Evolutionary conservation across 169 alveolate species (phyloP).

Genomic region (Babesia caballi): DNA sequence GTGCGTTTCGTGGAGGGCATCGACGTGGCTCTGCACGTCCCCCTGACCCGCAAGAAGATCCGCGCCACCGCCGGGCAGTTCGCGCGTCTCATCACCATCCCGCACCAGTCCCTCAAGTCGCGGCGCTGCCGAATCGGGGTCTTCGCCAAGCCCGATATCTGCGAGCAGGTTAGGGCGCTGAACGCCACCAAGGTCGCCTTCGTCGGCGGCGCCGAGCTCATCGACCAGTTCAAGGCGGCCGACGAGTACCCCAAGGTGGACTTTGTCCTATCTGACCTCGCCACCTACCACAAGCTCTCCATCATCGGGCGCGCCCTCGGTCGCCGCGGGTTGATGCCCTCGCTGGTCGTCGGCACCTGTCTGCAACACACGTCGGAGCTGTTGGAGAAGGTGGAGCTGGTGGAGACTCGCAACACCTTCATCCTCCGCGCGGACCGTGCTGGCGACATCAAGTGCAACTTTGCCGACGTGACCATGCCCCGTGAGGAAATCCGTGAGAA

Average conservation of each 20-base stretch:
- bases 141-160: slow-evolving; percentile 41
- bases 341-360: slow-evolving; percentile 68
- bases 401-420: slow-evolving; percentile 46
- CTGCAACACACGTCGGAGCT: slow-evolving; percentile 53
- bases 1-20: slow-evolving; percentile 55
- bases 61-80: slow-evolving; percentile 57
- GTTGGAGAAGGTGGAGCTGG: slow-evolving; percentile 20
- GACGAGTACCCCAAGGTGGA: slow-evolving; percentile 66
- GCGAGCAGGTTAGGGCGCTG: slow-evolving; percentile 32
- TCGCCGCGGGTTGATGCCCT: slow-evolving; percentile 75
- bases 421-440: slow-evolving; percentile 67
- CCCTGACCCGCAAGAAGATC: slow-evolving; percentile 40
- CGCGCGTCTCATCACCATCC: slow-evolving; percentile 54
- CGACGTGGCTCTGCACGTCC: slow-evolving; percentile 61
- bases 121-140: slow-evolving; percentile 50
- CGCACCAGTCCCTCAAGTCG: slow-evolving; percentile 63
- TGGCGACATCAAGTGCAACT: slow-evolving; percentile 74
- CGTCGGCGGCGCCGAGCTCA: slow-evolving; percentile 57
- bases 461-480: slow-evolving; percentile 78
- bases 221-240: slow-evolving; percentile 36
- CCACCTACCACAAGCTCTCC: slow-evolving; percentile 69
- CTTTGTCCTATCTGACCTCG: slow-evolving; percentile 68
- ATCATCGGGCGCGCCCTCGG: slow-evolving; percentile 68
- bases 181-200: slow-evolving; percentile 37
- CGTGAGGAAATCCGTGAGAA: slow-evolving; percentile 74